Evolutionary conservation across 1,139 yeast genomes (phyloP).

Genomic region (Blastobotrys illinoisensis): DNA sequence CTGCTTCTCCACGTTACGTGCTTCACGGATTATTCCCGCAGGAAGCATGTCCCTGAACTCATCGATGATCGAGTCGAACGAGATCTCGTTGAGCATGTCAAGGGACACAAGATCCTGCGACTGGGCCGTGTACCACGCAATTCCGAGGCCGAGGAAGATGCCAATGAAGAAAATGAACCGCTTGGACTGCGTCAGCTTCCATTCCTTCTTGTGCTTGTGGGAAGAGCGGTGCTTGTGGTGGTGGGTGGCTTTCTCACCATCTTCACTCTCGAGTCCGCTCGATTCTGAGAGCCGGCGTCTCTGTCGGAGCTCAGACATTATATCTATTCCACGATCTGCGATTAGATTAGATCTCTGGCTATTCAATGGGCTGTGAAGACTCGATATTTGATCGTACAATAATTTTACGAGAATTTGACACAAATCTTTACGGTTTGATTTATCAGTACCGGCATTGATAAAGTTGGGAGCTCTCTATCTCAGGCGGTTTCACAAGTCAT

Average conservation of each 20-base stretch:
- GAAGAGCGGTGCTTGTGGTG: background rate
- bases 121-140: slow-evolving; percentile 62
- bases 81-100: slow-evolving; percentile 52
- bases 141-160: slow-evolving; percentile 59
- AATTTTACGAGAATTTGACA: no score
- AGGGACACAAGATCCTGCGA: slow-evolving; percentile 35
- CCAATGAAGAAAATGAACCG: slow-evolving; percentile 47
- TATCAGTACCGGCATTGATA: no score
- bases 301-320: background rate
- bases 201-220: slow-evolving; percentile 4
- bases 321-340: background rate
- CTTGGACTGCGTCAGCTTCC: slow-evolving; percentile 20
- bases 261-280: background rate
- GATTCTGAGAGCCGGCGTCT: background rate
- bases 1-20: slow-evolving; percentile 48
- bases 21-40: slow-evolving; percentile 51
- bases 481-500: no score
- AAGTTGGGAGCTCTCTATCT: no score
- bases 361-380: no score
- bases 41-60: slow-evolving; percentile 48
- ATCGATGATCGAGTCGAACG: slow-evolving; percentile 43
- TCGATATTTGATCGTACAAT: no score
- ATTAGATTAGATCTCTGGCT: background rate
- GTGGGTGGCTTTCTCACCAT: background rate
- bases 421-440: no score